Evolutionary conservation across 192 early-diverging fungal genomes (phyloP), one percentile per base, ranked within the genome.

Genomic region (Diversispora epigaea): DNA sequence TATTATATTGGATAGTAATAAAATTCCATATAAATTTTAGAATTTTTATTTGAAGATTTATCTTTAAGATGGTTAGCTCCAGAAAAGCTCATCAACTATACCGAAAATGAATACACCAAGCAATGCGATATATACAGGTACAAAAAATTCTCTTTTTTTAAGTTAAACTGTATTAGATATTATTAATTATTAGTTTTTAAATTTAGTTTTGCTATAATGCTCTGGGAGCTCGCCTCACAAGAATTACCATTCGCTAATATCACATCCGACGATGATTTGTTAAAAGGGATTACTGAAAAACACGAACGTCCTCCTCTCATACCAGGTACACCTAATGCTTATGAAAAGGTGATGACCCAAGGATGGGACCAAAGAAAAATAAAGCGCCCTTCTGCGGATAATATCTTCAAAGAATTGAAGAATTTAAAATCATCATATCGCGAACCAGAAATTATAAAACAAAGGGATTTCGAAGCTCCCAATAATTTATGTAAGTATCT

Each of bases 81-180:
- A 19, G 64, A 66, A 45, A 66, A 66, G 44, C 39, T 66, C 1
- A 11, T 15, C 10, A 17, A 66, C n/a, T 66, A 66, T 66, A 45
- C 6, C 9, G 44, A 66, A 6, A 66, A 40, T 45, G 15, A 32
- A n/a, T 66, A 66, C 0, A 66, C 32, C 3, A 66, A 66, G 40
- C 64, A 66, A 66, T 66, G 64, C 40, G 64, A 66, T 40, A 66
- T 66, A 22, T 66, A 66, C 64, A 66, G 64, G 64, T 66, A n/a
- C n/a, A 61, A n/a, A 10, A 17, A 61, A 2, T 25, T 61, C n/a
- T 61, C n/a, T 61, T n/a, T n/a, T n/a, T n/a, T 61, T n/a, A 39
- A 10, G 58, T 61, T 25, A 61, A 61, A 17, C 10, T n/a, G n/a
- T n/a, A n/a, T n/a, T n/a, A 32, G 25, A 32, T 32, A 4, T 4